Base-by-base conservation (phyloP, 2,329 filamentous ascomycete genomes). In the Fusarium sp. region DNA sequence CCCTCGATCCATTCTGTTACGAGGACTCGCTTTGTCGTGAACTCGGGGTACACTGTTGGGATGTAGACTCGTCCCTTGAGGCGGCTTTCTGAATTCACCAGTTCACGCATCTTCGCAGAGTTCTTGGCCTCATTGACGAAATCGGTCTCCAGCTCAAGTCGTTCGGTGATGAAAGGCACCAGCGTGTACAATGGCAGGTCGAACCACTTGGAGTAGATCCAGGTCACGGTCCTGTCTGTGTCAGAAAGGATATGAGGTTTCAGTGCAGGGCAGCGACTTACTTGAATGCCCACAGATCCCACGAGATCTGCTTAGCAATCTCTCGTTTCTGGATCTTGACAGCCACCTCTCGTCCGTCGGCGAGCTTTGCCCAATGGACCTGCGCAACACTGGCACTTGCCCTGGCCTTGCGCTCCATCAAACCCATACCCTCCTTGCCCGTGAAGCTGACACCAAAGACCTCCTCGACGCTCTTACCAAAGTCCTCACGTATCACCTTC, bases 1-100 rank as follows among this genome's bases (percentile, higher is more conserved):
- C 96, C 96, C 83, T 99, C 96, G 68, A 99, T 97, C 96, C 96
- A 99, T 82, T 99, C 96, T 0, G 96, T 95, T 1, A 95, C 97
- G 86, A 99, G 92, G 58, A 99, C 91, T 40, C 96, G 89, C 79
- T 88, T 93, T 18, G 93, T 95, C 62, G 91, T 95, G 31, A 98
- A 88, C 70, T 98, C 94, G 5, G 91, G 87, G 81, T 97, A 96
- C 11, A 97, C 91, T 42, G 91, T 89, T 0, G 96, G 96, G 9
- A 99, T 92, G 81, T 98, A 98, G 3, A 98, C 95, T 35, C 94
- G 89, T 54, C 91, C 92, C 27, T 91, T 90, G 38, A 99, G 86
- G 29, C 93, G 88, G 24, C 93, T 91, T 81, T 98, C 96, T 22
- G 87, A 87, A 52, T 90, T 88, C 57, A 98, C 91, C 6, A 98